Base-by-base conservation (phyloP, 2,329 filamentous ascomycete genomes). In the Penicillium frequentans region DNA sequence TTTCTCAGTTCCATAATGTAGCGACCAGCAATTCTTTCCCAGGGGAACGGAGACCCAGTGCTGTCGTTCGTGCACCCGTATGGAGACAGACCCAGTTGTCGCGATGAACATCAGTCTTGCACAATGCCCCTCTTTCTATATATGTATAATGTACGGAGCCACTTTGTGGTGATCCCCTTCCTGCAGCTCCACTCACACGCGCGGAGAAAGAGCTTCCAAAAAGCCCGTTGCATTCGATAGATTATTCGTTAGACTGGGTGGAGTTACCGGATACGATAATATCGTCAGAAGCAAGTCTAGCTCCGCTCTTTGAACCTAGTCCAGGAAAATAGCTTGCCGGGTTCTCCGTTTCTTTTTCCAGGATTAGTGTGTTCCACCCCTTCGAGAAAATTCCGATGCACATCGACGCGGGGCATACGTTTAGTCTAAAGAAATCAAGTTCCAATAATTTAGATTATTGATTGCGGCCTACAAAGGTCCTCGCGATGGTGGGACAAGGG, bases 321-420 rank as follows among this genome's bases (percentile, higher is more conserved):
- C 9, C 31, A n/a, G 39, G 39, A 42, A 48, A 54, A 54, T 47
- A 44, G 29, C 51, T 49, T 14, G 39, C 50, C 53, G 47, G 52
- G 37, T 56, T 54, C 47, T 60, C 57, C 54, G 59, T 52, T 33
- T 58, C 42, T 43, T 23, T 46, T 19, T 39, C 42, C 44, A 37
- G 47, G 29, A 19, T 23, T 46, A 37, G 29, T 19, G 54, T 62
- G 57, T 52, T 57, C 64, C 61, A 63, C 54, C 56, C 49, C 43
- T 66, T 66, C 64, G 59, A 64, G 64, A 66, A 66, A 66, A 63
- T 65, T 66, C 61, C 29, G 56, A 58, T 52, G 52, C 10, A 48
- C 49, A 45, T 59, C 63, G 9, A 11, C 55, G 57, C 55, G 61
- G 53, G 51, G 54, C 57, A 53, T 52, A 31, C 43, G 26, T 29